phyloP scores from a whole-genome alignment of 2,329 filamentous ascomycete species.

The Sclerotinia sclerotiorum region DNA sequence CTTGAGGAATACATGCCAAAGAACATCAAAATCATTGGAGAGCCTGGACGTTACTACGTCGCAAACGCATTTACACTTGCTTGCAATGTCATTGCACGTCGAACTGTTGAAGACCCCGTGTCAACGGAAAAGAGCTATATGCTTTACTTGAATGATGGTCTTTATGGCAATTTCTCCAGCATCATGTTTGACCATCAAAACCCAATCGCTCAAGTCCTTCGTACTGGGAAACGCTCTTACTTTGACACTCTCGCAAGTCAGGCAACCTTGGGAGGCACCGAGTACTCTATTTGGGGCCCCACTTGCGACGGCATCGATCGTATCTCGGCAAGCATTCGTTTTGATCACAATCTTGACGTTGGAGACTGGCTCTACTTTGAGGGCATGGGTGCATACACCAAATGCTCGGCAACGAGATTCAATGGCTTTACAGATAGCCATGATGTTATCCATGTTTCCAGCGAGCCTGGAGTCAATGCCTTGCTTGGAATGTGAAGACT shows the following conservation, averaged over 20 bases:
- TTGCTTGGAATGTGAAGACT: slow-evolving; percentile 51
- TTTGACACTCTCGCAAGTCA: slow-evolving; percentile 57
- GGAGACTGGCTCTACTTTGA: slow-evolving; percentile 99
- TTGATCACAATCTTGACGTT: slow-evolving; percentile 76
- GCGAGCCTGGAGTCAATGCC: slow-evolving; percentile 81
- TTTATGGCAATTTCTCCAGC: slow-evolving; percentile 98
- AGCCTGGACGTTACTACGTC: slow-evolving; percentile 96
- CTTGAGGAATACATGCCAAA: slow-evolving; percentile 84
- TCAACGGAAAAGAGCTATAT: slow-evolving; percentile 76
- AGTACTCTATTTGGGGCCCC: slow-evolving; percentile 97
- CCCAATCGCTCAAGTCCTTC: slow-evolving; percentile 79
- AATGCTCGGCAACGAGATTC: slow-evolving; percentile 96
- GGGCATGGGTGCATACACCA: slow-evolving; percentile 98
- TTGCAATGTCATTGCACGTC: slow-evolving; percentile 92
- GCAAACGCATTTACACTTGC: slow-evolving; percentile 91
- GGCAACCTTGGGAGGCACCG: slow-evolving; percentile 55
- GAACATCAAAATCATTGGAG: slow-evolving; percentile 81
- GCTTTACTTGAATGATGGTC: slow-evolving; percentile 95
- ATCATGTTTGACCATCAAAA: slow-evolving; percentile 99
- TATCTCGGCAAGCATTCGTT: slow-evolving; percentile 78
- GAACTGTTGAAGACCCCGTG: slow-evolving; percentile 74
- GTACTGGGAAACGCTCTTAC: slow-evolving; percentile 56
- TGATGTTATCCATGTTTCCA: slow-evolving; percentile 91
- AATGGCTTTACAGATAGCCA: slow-evolving; percentile 94
- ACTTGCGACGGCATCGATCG: slow-evolving; percentile 98